Base-by-base conservation (phyloP, 2,329 filamentous ascomycete species). In the Chrysosporium queenslandicum region DNA sequence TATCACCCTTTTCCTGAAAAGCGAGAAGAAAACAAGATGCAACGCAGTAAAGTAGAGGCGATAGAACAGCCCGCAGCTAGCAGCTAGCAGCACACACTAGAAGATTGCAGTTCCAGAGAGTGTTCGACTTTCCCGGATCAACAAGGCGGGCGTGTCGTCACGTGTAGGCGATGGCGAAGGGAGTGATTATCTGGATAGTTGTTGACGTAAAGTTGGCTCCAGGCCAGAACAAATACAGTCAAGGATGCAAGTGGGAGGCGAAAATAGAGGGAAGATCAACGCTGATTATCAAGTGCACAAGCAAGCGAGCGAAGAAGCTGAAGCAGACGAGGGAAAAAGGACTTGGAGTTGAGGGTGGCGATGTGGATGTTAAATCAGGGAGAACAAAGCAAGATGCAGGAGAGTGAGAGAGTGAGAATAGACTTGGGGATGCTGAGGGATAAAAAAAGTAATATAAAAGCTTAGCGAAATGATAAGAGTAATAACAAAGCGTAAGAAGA, bases 1-100 rank as follows among this genome's bases (percentile, higher is more conserved):
- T 69, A 51, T 52, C 55, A 54, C 43, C 41, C 36, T 42, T 39
- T 21, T 27, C 14, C 16, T n/a, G 2, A 9, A 20, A n/a, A n/a
- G n/a, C n/a, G n/a, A 1, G 1, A 45, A 8, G 8, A 37, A 27
- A 37, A 36, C 21, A 34, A 37, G 9, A 46, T 20, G 25, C 16
- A 25, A 11, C 20, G 23, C 36, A n/a, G 23, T 18, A 8, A 8
- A 34, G 32, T 9, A 29, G 27, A 29, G 27, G 27, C 27, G 27
- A 29, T n/a, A n/a, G n/a, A n/a, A n/a, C n/a, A n/a, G n/a, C n/a
- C n/a, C n/a, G n/a, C n/a, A n/a, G n/a, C n/a, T n/a, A n/a, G n/a
- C n/a, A n/a, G n/a, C n/a, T n/a, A 32, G 23, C 47, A 27, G 27
- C 23, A 21, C 14, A 27, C 14, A 16, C 23, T 34, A 37, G 46